Evolutionary conservation across 169 alveolate genomes (phyloP).

Genomic region (Plasmodium knowlesi): DNA sequence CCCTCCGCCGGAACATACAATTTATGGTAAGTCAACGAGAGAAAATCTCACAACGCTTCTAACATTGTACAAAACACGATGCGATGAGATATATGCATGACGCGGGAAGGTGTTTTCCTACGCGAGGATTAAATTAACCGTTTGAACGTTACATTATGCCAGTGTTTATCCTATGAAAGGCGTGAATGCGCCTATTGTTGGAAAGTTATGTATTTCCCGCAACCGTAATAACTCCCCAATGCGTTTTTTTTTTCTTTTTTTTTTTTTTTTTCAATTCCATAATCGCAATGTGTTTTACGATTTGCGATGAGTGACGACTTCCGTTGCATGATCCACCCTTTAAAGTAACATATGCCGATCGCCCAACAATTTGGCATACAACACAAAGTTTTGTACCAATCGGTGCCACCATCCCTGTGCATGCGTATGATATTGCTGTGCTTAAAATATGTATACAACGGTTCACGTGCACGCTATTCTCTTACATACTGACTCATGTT

Average conservation of each 20-base stretch:
- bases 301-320: background rate
- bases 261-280: background rate
- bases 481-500: background rate
- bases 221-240: background rate
- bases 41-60: background rate
- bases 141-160: background rate
- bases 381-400: background rate
- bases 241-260: background rate
- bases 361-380: background rate
- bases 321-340: background rate
- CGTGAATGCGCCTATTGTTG: background rate
- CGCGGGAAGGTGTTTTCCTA: background rate
- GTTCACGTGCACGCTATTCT: background rate
- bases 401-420: background rate
- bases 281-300: background rate
- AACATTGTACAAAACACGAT: background rate
- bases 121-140: background rate
- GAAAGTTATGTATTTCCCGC: background rate
- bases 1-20: background rate
- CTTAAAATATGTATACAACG: background rate
- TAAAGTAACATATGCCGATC: background rate
- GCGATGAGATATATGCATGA: background rate
- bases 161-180: background rate
- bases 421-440: background rate
- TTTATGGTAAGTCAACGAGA: background rate